Evolutionary conservation across 2,329 filamentous ascomycete species (phyloP).

Genomic region (Fusarium citri): DNA sequence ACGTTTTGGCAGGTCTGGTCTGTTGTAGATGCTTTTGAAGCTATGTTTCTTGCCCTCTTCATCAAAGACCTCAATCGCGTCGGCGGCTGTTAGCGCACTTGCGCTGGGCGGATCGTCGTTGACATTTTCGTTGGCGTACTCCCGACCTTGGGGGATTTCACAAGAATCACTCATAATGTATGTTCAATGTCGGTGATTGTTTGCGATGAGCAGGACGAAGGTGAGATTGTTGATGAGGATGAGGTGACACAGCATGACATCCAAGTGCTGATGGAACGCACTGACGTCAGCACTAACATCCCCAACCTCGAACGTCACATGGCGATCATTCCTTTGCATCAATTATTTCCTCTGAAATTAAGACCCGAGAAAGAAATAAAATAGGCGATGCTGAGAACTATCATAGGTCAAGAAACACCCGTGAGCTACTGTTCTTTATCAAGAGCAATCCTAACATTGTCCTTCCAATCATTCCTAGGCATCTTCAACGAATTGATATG

Average conservation of each 20-base stretch:
- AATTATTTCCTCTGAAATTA: not conserved
- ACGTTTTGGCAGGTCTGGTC: not conserved
- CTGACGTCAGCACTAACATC: not conserved
- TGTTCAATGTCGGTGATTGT: rapidly evolving
- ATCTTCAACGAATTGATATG: constrained; percentile 22
- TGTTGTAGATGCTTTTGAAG: constrained; percentile 25
- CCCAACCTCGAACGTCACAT: not conserved
- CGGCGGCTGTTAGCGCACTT: not conserved
- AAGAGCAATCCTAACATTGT: constrained; percentile 6
- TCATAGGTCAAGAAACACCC: no score
- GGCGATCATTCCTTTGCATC: not conserved
- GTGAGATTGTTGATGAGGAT: not conserved
- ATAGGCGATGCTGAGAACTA: no score
- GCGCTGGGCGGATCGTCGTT: constrained; percentile 13
- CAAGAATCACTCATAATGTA: constrained; percentile 1
- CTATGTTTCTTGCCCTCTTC: constrained; percentile 9
- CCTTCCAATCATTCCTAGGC: constrained; percentile 24
- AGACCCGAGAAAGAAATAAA: no score
- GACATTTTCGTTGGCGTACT: not conserved
- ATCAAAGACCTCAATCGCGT: constrained; percentile 17
- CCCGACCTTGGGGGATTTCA: not conserved
- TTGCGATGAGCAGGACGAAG: not conserved
- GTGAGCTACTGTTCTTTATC: not conserved
- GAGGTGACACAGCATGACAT: not conserved
- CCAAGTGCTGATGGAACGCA: not conserved